These are phyloP conservation scores for Colletotrichum sp. DNA, from an alignment of 2,329 filamentous ascomycete genomes.

Conservation along the genomic window DNA sequence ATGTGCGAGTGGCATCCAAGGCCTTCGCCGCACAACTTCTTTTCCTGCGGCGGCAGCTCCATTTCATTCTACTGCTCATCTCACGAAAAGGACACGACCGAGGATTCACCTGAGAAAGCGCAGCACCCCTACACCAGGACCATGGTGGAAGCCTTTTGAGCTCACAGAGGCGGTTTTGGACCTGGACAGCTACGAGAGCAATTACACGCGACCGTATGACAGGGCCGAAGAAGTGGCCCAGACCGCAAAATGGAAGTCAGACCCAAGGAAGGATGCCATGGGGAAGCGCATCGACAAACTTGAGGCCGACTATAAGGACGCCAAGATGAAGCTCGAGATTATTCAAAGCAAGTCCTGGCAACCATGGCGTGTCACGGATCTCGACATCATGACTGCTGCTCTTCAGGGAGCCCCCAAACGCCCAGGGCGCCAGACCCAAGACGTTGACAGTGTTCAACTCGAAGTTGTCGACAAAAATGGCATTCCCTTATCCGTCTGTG, in stretches of 20 bases:
- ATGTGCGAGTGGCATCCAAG: neutral
- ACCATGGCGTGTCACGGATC: conserved; percentile 43
- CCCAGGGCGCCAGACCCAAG: neutral
- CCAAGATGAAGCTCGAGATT: conserved; percentile 19
- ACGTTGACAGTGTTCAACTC: neutral
- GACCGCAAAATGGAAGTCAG: conserved; percentile 31
- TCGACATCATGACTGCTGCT: conserved; percentile 47
- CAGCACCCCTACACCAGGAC: neutral
- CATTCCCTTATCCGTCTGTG: conserved; percentile 29
- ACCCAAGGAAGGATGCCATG: conserved; percentile 26
- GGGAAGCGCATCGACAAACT: conserved; percentile 32
- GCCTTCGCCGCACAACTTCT: neutral
- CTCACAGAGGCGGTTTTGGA: conserved; percentile 52
- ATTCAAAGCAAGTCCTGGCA: neutral
- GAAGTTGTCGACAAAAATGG: conserved; percentile 29
- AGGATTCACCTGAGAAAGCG: conserved; percentile 9
- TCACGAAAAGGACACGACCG: neutral
- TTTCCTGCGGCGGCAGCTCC: neutral
- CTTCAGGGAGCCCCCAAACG: conserved; percentile 25
- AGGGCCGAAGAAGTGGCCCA: conserved; percentile 38
- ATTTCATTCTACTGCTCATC: neutral
- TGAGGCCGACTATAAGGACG: conserved; percentile 24
- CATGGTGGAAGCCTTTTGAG: conserved; percentile 25
- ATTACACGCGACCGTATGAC: conserved; percentile 45
- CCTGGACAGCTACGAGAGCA: conserved; percentile 53